Conservation (phyloP, 2,329 filamentous ascomycete genomes). For the Fusarium chlamydosporum region DNA sequence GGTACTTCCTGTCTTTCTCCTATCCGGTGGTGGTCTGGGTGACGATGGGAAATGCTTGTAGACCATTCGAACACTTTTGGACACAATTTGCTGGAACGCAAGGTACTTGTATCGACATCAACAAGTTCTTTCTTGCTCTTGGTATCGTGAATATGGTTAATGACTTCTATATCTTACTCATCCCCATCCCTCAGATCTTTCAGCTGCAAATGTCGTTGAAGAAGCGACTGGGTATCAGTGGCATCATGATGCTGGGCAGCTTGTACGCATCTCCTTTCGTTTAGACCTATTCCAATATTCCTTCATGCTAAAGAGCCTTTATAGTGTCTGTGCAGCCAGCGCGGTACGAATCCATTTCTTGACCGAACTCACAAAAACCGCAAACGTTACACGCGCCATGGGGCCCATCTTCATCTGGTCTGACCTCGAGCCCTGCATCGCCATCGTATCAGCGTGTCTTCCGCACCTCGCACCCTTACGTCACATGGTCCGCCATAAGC, state of each 20-base stretch:
- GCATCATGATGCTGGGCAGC: conserved; percentile 23
- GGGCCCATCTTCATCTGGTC: conserved; percentile 33
- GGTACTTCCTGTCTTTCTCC: conserved; percentile 25
- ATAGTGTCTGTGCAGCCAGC: conserved; percentile 28
- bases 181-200: conserved; percentile 23
- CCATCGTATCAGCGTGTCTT: conserved; percentile 27
- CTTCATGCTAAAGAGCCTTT: not conserved
- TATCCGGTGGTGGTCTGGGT: conserved; percentile 28
- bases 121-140: conserved; percentile 30
- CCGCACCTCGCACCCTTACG: conserved; percentile 26
- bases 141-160: conserved; percentile 25
- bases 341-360: conserved; percentile 24
- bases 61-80: conserved; percentile 20
- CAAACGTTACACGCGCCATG: conserved; percentile 18
- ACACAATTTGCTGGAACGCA: conserved; percentile 9
- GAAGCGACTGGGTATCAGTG: conserved; percentile 17
- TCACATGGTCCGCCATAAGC: conserved; percentile 11
- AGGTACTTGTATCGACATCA: conserved; percentile 27
- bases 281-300: too few relatives aligned
- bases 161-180: conserved; percentile 17
- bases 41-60: conserved; percentile 25
- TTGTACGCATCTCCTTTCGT: conserved; percentile 8
- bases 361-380: conserved; percentile 7
- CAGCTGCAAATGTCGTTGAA: conserved; percentile 18
- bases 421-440: conserved; percentile 26